A percentile compares a stretch with the other conserved stretches of the same genome.
phyloP scores from a whole-genome alignment of 805 yeast species.

The Maudiozyma serrabonitensis region DNA sequence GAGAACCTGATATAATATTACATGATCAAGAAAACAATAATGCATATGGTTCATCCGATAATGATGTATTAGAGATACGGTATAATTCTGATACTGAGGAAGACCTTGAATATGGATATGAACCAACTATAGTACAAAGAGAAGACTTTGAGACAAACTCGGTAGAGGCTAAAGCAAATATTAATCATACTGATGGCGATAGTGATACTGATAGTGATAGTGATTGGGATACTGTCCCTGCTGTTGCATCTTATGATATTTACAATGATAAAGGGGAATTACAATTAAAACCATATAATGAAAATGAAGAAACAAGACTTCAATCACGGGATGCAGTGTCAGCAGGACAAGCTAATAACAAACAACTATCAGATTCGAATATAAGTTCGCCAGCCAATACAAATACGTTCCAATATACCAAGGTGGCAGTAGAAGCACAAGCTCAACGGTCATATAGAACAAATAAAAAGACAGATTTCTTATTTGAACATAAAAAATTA shows the following conservation, averaged over 20 bases:
- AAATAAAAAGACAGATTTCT: constrained; percentile 47
- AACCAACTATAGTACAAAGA: not conserved
- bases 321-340: not conserved
- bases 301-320: not conserved
- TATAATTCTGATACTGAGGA: not conserved
- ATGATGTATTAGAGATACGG: not conserved
- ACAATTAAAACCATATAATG: constrained; percentile 31
- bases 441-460: constrained; percentile 55
- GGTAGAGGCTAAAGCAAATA: no score
- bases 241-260: constrained; percentile 65
- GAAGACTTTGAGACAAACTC: no score
- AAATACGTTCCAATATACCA: constrained; percentile 57
- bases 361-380: constrained; percentile 13
- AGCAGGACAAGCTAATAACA: not conserved
- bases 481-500: constrained; percentile 35
- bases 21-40: not conserved
- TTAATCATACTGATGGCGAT: no score
- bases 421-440: constrained; percentile 80
- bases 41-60: not conserved
- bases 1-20: not conserved
- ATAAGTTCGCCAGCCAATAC: not conserved
- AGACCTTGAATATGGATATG: not conserved
- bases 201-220: constrained; percentile 28
- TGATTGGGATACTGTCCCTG: constrained; percentile 82
- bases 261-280: constrained; percentile 74